Evolutionary conservation across 2,329 filamentous ascomycete genomes (phyloP).

Genomic region (Sordariomycetes sp.): DNA sequence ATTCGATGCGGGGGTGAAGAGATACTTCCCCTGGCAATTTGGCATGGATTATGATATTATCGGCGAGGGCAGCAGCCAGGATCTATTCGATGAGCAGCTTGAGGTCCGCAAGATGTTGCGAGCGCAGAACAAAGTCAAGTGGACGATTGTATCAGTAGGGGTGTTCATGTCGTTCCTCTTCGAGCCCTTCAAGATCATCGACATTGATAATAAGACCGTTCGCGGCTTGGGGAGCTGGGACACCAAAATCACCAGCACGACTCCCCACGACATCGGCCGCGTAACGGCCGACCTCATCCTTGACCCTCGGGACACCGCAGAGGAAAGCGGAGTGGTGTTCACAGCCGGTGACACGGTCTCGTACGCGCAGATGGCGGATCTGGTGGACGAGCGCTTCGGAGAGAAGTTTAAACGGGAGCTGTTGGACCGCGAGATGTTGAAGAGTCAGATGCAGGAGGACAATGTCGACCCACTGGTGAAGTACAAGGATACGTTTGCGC

Average conservation of each 20-base stretch:
- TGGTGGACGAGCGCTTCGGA: slow-evolving; percentile 34
- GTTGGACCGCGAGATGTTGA: slow-evolving; percentile 36
- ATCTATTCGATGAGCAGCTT: slow-evolving; percentile 60
- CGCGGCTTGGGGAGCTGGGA: slow-evolving; percentile 53
- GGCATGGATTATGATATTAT: slow-evolving; percentile 63
- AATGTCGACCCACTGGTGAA: slow-evolving; percentile 42
- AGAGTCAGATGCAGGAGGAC: slow-evolving; percentile 34
- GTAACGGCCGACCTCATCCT: slow-evolving; percentile 48
- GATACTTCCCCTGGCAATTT: slow-evolving; percentile 66
- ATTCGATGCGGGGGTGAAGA: slow-evolving; percentile 34
- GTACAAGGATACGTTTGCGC: slow-evolving; percentile 53
- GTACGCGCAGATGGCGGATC: slow-evolving; percentile 43
- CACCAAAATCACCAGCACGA: slow-evolving; percentile 52
- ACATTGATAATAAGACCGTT: slow-evolving; percentile 29
- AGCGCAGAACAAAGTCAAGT: slow-evolving; percentile 36
- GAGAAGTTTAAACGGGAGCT: slow-evolving; percentile 34
- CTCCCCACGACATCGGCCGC: slow-evolving; percentile 53
- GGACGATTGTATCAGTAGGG: slow-evolving; percentile 60
- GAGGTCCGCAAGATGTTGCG: slow-evolving; percentile 45
- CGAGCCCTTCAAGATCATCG: slow-evolving; percentile 54
- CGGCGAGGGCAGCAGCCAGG: slow-evolving; percentile 47
- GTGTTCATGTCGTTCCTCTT: slow-evolving; percentile 66
- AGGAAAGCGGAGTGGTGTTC: slow-evolving; percentile 37
- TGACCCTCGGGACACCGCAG: slow-evolving; percentile 20
- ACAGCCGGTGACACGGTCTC: slow-evolving; percentile 53